Percentiles rank a stretch among this genome's conserved stretches.
Evolutionary conservation across 2,329 filamentous ascomycete species (phyloP).

Genomic region (Ophiostoma perfectum): DNA sequence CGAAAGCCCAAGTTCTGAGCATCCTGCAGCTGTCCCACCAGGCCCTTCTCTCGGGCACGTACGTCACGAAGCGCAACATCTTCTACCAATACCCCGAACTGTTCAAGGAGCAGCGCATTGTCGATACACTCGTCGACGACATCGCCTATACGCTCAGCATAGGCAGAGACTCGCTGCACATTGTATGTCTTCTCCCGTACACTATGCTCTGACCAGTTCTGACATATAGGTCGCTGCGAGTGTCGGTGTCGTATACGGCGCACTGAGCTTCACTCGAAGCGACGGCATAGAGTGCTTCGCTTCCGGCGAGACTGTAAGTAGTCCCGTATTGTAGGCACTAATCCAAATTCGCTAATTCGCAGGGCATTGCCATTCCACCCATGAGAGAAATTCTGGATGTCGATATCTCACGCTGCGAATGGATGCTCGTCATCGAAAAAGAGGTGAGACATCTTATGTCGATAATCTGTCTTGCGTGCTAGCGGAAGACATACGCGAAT

Average conservation of each 20-base stretch:
- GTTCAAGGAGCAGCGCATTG: conserved; percentile 62
- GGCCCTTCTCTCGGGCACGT: conserved; percentile 48
- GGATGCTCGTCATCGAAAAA: conserved; percentile 74
- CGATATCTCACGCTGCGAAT: conserved; percentile 46
- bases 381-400: conserved; percentile 45
- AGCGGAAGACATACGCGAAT: neutral
- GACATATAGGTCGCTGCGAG: conserved; percentile 59
- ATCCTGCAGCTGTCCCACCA: conserved; percentile 57
- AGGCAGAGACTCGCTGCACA: conserved; percentile 60
- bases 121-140: conserved; percentile 69
- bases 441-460: conserved; percentile 39
- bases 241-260: conserved; percentile 65
- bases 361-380: conserved; percentile 59
- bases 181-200: conserved; percentile 44
- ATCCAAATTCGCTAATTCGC: neutral
- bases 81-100: conserved; percentile 72
- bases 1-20: conserved; percentile 50
- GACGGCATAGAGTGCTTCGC: conserved; percentile 28
- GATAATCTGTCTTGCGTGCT: neutral
- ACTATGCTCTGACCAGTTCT: neutral
- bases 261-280: conserved; percentile 39
- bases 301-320: conserved; percentile 19
- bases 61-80: conserved; percentile 66
- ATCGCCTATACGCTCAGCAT: conserved; percentile 64
- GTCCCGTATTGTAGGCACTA: too few species aligned